Evolutionary conservation across 345 rosid species (phyloP), one percentile per base, ranked within the genome.

Genomic region (Citrus hindsii): DNA sequence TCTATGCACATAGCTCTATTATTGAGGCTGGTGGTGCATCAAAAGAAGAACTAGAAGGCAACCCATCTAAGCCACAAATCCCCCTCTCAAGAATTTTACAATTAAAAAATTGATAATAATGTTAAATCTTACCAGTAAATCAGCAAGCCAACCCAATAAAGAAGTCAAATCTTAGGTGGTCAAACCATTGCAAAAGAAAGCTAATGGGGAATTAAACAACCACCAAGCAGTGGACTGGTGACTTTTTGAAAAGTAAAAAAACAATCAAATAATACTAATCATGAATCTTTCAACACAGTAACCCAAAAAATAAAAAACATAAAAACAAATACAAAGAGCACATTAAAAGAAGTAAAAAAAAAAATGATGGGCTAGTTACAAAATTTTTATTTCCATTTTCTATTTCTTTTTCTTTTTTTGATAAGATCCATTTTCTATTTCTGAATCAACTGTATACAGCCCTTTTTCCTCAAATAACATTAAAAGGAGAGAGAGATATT

Each of bases 401-500:
- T 46, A 68, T 76, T 76, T 78, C 53, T 62, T 25, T 73, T 40
- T 42, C 4, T 2, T 42, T 42, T 42, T 10, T 42, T 42, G 4
- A 42, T 42, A 42, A 42, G 48, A 42, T 42, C 48, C 48, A 42
- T 42, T 42, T 12, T 42, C 51, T 46, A 46, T 46, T 46, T 46
- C 51, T 46, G 18, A 79, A 83, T 78, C 80, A 85, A 86, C 71
- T 81, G 84, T 78, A 80, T 78, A 74, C 83, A 70, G 72, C 70
- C 80, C 77, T 83, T 79, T 79, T 21, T 25, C 37, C 46, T 30
- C 78, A 81, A 75, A 75, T 27, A 74, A 30, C 85, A 79, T 86
- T 68, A 88, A 89, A 88, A 89, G 92, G 63, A 79, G 87, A 73
- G 83, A 80, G 84, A 79, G 38, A 37, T 56, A 27, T 27, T 64